Percentiles rank a stretch among this genome's conserved stretches.
Evolutionary conservation across 257 asterid species (phyloP).

Genomic region (Plantago major): DNA sequence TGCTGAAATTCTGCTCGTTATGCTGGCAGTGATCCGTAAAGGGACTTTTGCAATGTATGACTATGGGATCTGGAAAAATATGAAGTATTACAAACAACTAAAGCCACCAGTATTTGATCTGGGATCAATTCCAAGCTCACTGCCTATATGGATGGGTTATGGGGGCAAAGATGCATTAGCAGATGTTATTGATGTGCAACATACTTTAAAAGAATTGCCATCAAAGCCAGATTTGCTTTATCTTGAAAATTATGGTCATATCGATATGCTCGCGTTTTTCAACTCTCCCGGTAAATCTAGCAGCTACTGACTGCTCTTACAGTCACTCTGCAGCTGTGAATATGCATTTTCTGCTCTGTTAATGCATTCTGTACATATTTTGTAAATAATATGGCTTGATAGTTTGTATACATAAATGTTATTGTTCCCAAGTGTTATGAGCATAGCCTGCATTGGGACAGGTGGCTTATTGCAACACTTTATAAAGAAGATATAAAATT

Average conservation of each 20-base stretch:
- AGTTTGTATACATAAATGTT: too few species aligned
- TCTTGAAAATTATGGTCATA: constrained; percentile 81
- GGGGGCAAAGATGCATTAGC: constrained; percentile 90
- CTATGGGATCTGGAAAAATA: constrained; percentile 72
- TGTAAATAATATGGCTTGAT: too few species aligned
- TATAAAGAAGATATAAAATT: too few species aligned
- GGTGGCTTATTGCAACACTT: too few species aligned
- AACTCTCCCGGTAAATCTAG: constrained; percentile 35
- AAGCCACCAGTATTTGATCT: constrained; percentile 77
- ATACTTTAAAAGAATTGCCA: constrained; percentile 50
- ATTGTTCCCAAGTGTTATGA: too few species aligned
- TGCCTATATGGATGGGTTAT: constrained; percentile 91
- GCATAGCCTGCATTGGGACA: too few species aligned
- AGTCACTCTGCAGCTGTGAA: too few species aligned
- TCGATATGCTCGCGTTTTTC: constrained; percentile 76
- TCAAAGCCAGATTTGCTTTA: constrained; percentile 69
- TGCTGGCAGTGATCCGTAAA: constrained; percentile 80
- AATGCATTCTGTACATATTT: too few species aligned
- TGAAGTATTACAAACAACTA: constrained; percentile 48
- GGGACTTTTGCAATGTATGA: constrained; percentile 84
- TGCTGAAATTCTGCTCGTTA: constrained; percentile 17
- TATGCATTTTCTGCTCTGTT: too few species aligned
- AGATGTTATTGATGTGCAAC: constrained; percentile 68
- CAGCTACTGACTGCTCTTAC: constrained; percentile 18
- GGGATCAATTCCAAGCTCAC: constrained; percentile 56